Conservation (phyloP, 495 filamentous ascomycete genomes). For the Durotheca rogersii region DNA sequence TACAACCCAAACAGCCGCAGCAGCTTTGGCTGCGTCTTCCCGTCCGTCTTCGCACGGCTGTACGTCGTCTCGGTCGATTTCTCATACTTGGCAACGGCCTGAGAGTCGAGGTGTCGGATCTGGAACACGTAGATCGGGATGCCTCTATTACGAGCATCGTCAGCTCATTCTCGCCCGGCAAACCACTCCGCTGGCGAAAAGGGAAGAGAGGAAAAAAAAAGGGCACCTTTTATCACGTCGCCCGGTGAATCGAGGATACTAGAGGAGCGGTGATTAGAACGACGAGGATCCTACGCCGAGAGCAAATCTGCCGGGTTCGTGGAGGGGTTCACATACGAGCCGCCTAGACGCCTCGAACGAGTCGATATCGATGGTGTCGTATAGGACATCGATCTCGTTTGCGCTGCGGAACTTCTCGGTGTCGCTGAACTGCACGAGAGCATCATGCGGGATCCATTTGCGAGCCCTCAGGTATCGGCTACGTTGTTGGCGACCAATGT, state of each 20-base stretch:
- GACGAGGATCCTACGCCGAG: slow-evolving; percentile 3
- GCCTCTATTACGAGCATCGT: slow-evolving; percentile 52
- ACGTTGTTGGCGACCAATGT: slow-evolving; percentile 13
- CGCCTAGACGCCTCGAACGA: slow-evolving; percentile 76
- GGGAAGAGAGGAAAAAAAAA: too few species aligned
- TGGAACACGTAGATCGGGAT: slow-evolving; percentile 90
- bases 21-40: slow-evolving; percentile 65
- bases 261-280: slow-evolving; percentile 14
- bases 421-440: slow-evolving; percentile 80
- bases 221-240: slow-evolving; percentile 66
- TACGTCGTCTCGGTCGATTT: slow-evolving; percentile 55
- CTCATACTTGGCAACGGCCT: slow-evolving; percentile 76
- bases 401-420: slow-evolving; percentile 85
- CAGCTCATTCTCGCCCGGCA: not conserved
- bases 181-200: too few species aligned
- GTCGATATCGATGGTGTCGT: slow-evolving; percentile 75
- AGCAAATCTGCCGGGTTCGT: too few species aligned
- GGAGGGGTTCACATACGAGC: slow-evolving; percentile 67
- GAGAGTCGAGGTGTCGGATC: slow-evolving; percentile 76
- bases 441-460: slow-evolving; percentile 68
- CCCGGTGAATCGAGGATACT: slow-evolving; percentile 95
- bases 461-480: slow-evolving; percentile 82
- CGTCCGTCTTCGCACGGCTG: slow-evolving; percentile 55
- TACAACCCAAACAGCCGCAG: slow-evolving; percentile 84
- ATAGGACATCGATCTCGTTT: slow-evolving; percentile 71